Evolutionary conservation across 2,329 filamentous ascomycete genomes (phyloP), one percentile per base, ranked within the genome.

Genomic region (Fusarium papillatum): DNA sequence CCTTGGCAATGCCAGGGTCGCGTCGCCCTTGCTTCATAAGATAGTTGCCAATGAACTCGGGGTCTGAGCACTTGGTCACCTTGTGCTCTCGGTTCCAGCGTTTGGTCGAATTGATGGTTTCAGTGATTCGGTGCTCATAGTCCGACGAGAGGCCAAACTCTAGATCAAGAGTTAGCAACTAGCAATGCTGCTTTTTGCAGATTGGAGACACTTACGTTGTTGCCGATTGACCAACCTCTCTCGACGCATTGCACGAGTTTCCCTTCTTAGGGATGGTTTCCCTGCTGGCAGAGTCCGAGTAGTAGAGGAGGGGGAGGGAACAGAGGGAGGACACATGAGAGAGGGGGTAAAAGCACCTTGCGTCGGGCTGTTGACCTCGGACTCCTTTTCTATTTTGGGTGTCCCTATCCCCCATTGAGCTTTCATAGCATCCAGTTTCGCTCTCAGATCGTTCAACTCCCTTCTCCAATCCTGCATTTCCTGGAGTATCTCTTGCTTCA

Each of bases 61-160:
- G 76, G 38, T 85, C 83, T n/a, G 71, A 39, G 48, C 80, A 72
- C 31, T 48, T 59, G 3, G 83, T 85, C 8, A 74, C 80, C 65
- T 85, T 85, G 76, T 83, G 82, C 36, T 85, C 83, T 34, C 78
- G 78, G 71, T 85, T 83, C 84, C 84, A 85, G 46, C 84, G 82
- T 50, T 82, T 81, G 14, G 84, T 85, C 0, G 84, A 85, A 64
- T 75, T 76, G 69, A 85, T 79, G 22, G 82, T 71, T 43, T 85
- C 83, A n/a, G 78, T 70, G 55, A 85, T 82, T 43, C 84, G 83
- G 6, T 63, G 62, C 8, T 77, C 74, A 50, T 72, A 63, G 17
- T 66, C 63, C 13, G 53, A 63, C 13, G 43, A 57, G 19, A 16
- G 7, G 7, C 59, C 48, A 66, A 43, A 50, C 29, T 24, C 75